Percentiles rank a stretch among this genome's conserved stretches.
Conservation (phyloP, 1,139 yeast genomes). For the Chernovozyma sophiae-reginae region DNA sequence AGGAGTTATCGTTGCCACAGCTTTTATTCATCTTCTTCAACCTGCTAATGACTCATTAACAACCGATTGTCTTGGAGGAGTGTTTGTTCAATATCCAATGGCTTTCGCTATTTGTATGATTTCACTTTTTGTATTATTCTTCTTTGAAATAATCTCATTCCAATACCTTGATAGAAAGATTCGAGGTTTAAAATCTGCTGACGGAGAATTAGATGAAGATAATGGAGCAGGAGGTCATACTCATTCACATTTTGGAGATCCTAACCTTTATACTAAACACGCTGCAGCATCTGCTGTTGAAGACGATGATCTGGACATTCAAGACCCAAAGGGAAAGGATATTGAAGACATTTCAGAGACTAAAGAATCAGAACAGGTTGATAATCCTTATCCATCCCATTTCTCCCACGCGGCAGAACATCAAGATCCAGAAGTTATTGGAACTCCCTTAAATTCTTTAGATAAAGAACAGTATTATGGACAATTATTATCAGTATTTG, state of each 20-base stretch:
- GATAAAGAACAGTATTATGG: conserved; percentile 42
- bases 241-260: conserved; percentile 52
- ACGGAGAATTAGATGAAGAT: conserved; percentile 10
- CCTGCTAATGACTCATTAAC: conserved; percentile 66
- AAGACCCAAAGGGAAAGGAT: conserved; percentile 12
- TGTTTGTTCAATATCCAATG: conserved; percentile 56
- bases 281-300: conserved; percentile 4
- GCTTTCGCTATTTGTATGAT: conserved; percentile 63
- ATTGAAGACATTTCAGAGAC: conserved; percentile 4
- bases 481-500: conserved; percentile 47
- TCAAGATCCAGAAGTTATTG: conserved; percentile 49
- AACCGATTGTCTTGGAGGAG: conserved; percentile 51
- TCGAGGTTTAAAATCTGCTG: conserved; percentile 10
- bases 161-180: conserved; percentile 42
- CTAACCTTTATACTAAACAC: conserved; percentile 25
- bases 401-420: conserved; percentile 47
- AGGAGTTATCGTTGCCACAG: conserved; percentile 88
- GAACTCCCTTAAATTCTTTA: conserved; percentile 34
- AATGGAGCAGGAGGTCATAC: conserved; percentile 22
- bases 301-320: conserved; percentile 12
- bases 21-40: conserved; percentile 76
- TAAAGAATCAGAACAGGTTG: conserved; percentile 2
- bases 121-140: conserved; percentile 48
- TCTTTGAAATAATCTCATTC: conserved; percentile 54
- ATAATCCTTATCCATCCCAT: conserved; percentile 37